Base-by-base conservation (phyloP, 164 flowering plant genomes). In the Vitis vinifera region DNA sequence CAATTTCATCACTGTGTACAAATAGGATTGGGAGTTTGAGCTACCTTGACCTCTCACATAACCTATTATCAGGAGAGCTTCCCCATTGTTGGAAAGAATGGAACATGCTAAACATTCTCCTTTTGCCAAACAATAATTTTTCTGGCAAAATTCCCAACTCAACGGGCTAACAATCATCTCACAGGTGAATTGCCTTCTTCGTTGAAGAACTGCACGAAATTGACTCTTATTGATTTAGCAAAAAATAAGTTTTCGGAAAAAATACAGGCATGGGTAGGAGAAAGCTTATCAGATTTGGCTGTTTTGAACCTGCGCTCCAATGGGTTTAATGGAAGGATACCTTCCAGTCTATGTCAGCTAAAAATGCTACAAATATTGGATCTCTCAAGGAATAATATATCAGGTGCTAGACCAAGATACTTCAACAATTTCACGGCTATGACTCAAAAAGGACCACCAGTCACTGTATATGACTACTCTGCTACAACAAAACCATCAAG, bases 241-340 rank as follows among this genome's bases (percentile, higher is more conserved):
- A 76, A 57, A 4, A 84, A 87, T 67, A 16, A 15, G 9, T 72
- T 87, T 0, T 27, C 75, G 8, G 85, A 88, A 55, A 69, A 51
- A 0, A 48, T 81, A 30, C 83, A 80, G 1, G 3, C 29, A 8
- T 75, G 79, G 80, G 63, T 78, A 2, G 81, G 80, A 17, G 50
- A 60, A 9, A 59, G 55, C 9, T 16, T 76, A 3, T 27, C 51
- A 6, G 0, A 1, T 2, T 10, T 78, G 17, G 4, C 0, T 17
- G 8, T 73, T n/a, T 64, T 70, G 3, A n/a, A 1, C 6, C 77
- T 77, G 1, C 71, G 68, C 0, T 61, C 64, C 8, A 77, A 77
- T 55, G 47, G 56, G 9, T 67, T 77, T 14, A 3, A 44, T 23
- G 71, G 77, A 0, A 13, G 6, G 1, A 55, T 77, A 9, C 79